Base-by-base conservation (phyloP, 805 yeast genomes). In the Metschnikowia drakensbergensis region DNA sequence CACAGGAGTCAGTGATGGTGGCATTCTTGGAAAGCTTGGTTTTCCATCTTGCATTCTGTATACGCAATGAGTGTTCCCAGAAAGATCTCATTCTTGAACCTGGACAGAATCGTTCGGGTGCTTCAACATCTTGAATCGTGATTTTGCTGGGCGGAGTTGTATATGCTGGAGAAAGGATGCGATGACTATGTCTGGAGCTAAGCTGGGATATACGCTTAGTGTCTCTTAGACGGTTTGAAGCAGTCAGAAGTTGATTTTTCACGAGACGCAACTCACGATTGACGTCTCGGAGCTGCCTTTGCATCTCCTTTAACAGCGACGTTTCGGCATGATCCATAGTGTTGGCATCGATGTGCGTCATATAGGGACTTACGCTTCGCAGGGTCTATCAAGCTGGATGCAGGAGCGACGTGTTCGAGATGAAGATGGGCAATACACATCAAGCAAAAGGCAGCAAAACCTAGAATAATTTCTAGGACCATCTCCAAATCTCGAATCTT, bases 1-100 rank as follows among this genome's bases (percentile, higher is more conserved):
- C 84, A 46, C 74, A 71, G 49, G 63, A 60, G 44, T 73, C 79
- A 37, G 73, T 67, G 43, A 66, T 65, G 5, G 60, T 58, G 49
- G 67, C 65, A 46, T 75, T 69, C 46, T 50, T 55, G 11, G 58
- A 46, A 13, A 65, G 63, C 57, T 46, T 30, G 10, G 28, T 17
- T 7, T 39, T 28, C 47, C 47, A 59, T 43, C 11, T 63, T 25
- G n/a, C 36, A 17, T n/a, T 30, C 22, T 10, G 8, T 28, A 23
- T n/a, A 9, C 29, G 43, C 27, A 40, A 32, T 1, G 29, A 28
- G n/a, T 13, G 13, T 13, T 23, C 8, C 43, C 34, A 40, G 9
- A 31, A 11, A 13, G 13, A n/a, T 4, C 22, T n/a, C n/a, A 13
- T 22, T n/a, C 3, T 25, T 9, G 28, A 8, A 9, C 17, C n/a